Conservation (phyloP, 2,329 filamentous ascomycete species). For the Bimuria novae-zelandiae region DNA sequence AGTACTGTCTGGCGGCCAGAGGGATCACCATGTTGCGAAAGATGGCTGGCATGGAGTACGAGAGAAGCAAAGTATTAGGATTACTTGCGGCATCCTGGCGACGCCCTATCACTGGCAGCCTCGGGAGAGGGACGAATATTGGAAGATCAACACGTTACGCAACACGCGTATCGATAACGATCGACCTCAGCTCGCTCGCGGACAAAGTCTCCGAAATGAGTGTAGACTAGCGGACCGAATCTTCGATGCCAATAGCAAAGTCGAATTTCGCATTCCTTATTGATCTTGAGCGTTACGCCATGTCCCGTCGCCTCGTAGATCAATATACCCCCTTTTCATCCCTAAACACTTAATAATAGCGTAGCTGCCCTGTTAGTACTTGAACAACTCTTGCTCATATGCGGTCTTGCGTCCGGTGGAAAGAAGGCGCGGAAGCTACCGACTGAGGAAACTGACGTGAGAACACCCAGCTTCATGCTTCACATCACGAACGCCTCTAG, state of each 20-base stretch:
- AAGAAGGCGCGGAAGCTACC: neutral
- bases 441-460: neutral
- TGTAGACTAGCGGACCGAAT: no score
- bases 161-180: neutral
- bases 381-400: neutral
- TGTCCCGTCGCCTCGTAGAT: no score
- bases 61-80: neutral
- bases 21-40: neutral
- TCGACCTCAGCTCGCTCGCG: constrained; percentile 3
- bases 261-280: no score
- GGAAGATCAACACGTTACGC: constrained; percentile 1
- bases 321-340: no score
- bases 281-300: no score
- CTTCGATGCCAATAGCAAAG: no score
- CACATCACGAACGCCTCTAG: neutral
- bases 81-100: neutral
- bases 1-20: neutral
- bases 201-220: constrained; percentile 14
- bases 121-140: neutral
- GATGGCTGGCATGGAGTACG: no score
- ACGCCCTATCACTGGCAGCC: neutral
- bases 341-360: no score
- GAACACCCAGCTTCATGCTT: no score
- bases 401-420: neutral
- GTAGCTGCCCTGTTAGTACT: no score